Conservation (phyloP, 2,329 filamentous ascomycete species). For the Aspergillus sp. region DNA sequence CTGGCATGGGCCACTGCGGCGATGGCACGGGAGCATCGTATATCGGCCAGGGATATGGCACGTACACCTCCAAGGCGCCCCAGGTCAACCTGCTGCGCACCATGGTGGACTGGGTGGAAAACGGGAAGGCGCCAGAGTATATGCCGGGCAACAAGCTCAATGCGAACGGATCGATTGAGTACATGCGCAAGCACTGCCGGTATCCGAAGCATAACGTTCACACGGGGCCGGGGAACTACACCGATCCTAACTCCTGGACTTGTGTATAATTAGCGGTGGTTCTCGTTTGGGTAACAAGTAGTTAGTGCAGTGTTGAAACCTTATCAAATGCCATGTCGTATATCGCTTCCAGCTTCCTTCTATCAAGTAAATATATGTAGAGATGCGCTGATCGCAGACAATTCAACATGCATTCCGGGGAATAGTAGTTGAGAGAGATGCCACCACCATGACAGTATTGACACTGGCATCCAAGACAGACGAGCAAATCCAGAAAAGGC, state of each 20-base stretch:
- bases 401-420: too few species aligned
- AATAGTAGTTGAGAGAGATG: too few species aligned
- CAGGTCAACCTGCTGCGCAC: conserved; percentile 53
- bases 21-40: conserved; percentile 46
- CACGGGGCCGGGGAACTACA: conserved; percentile 34
- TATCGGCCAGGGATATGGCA: conserved; percentile 37
- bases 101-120: conserved; percentile 53
- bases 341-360: too few species aligned
- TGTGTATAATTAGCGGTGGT: conserved; percentile 25
- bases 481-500: not conserved
- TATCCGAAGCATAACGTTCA: conserved; percentile 38
- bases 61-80: conserved; percentile 29
- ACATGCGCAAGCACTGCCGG: conserved; percentile 51
- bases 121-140: conserved; percentile 41
- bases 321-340: too few species aligned
- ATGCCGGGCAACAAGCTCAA: conserved; percentile 50
- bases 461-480: too few species aligned
- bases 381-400: too few species aligned
- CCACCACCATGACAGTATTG: too few species aligned
- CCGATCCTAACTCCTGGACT: conserved; percentile 37
- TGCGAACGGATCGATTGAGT: conserved; percentile 42
- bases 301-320: too few species aligned
- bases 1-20: conserved; percentile 56
- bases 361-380: too few species aligned
- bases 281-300: too few species aligned